Evolutionary conservation across 2,329 filamentous ascomycete genomes (phyloP).

Genomic region (Pseudocercospora crystallina): DNA sequence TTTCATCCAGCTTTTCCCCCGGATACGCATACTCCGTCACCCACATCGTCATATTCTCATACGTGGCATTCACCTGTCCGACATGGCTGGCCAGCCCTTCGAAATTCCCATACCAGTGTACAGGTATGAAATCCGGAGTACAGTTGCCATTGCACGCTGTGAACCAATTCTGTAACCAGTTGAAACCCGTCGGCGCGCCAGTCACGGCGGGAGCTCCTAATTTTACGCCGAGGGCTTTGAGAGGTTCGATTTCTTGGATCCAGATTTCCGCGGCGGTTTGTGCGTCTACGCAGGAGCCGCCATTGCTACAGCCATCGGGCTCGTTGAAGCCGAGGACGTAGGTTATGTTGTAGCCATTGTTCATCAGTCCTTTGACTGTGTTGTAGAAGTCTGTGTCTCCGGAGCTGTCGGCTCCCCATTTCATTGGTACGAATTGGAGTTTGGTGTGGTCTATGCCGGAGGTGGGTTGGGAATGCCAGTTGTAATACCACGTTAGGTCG

Average conservation of each 20-base stretch:
- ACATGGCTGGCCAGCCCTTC: slow-evolving; percentile 66
- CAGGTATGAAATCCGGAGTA: slow-evolving; percentile 50
- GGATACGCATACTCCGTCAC: slow-evolving; percentile 72
- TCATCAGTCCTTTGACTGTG: slow-evolving; percentile 57
- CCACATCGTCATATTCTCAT: slow-evolving; percentile 63
- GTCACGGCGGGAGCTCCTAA: slow-evolving; percentile 71
- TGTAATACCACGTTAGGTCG: slow-evolving; percentile 81
- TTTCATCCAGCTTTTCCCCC: slow-evolving; percentile 55
- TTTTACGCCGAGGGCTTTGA: slow-evolving; percentile 62
- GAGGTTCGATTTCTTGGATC: slow-evolving; percentile 69
- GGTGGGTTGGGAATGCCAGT: slow-evolving; percentile 61
- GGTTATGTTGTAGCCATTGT: slow-evolving; percentile 57
- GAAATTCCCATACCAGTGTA: slow-evolving; percentile 64
- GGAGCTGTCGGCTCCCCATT: slow-evolving; percentile 62
- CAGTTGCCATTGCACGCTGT: slow-evolving; percentile 54
- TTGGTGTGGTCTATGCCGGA: slow-evolving; percentile 40
- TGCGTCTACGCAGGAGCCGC: slow-evolving; percentile 59
- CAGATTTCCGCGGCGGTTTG: slow-evolving; percentile 64
- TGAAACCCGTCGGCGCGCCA: slow-evolving; percentile 58
- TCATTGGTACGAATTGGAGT: slow-evolving; percentile 78
- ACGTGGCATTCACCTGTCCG: slow-evolving; percentile 56
- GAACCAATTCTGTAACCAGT: slow-evolving; percentile 69
- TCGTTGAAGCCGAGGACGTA: slow-evolving; percentile 79
- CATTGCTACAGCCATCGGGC: slow-evolving; percentile 62
- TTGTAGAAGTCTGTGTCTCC: slow-evolving; percentile 61